These are phyloP conservation scores for Nicotiana otophora DNA, from an alignment of 257 asterid genomes.

Conservation along the genomic window DNA sequence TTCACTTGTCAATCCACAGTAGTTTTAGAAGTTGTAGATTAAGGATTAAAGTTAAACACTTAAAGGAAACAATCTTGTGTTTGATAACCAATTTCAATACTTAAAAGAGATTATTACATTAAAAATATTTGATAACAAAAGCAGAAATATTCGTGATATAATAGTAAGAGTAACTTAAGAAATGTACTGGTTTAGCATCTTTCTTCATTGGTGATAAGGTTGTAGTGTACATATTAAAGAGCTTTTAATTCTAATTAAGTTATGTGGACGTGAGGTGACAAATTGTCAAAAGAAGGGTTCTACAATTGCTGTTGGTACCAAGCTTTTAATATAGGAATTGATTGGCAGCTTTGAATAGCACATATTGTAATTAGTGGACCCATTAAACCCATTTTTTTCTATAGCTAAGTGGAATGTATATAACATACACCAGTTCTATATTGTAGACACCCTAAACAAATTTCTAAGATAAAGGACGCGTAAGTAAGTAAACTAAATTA, in stretches of 20 bases:
- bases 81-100: neutral
- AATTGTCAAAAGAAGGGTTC: neutral
- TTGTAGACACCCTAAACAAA: too few relatives aligned
- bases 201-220: neutral
- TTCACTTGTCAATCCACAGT: too few relatives aligned
- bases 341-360: neutral
- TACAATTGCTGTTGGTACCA: neutral
- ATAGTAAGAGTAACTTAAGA: neutral
- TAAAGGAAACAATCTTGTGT: neutral
- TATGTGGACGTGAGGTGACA: neutral
- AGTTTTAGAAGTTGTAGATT: too few relatives aligned
- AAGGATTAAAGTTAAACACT: too few relatives aligned
- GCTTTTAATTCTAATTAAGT: neutral
- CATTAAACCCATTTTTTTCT: neutral
- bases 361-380: neutral
- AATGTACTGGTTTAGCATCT: neutral
- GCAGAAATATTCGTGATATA: too few relatives aligned
- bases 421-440: too few relatives aligned
- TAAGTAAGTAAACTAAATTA: too few relatives aligned
- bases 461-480: too few relatives aligned
- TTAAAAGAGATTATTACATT: neutral
- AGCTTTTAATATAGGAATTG: neutral
- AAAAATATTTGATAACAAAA: neutral
- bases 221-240: neutral
- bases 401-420: too few relatives aligned